These are phyloP conservation scores for Fusarium torulosum DNA, from an alignment of 2,329 filamentous ascomycete genomes.

Conservation along the genomic window DNA sequence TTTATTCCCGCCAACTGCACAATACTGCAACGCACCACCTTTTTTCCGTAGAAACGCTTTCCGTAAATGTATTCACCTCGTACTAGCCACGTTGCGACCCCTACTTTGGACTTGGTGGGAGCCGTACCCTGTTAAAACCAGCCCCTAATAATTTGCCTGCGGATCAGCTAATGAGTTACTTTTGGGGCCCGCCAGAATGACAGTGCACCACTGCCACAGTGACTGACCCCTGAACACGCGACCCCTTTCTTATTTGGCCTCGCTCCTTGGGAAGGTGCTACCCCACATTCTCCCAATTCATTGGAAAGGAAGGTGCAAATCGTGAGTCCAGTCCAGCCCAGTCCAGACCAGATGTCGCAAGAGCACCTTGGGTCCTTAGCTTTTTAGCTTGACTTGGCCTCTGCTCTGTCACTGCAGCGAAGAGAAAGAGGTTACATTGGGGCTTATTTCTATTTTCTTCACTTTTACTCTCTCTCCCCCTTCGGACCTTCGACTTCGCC, in stretches of 20 bases:
- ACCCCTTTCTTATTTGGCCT: conserved; percentile 45
- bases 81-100: conserved; percentile 18
- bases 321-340: conserved; percentile 13
- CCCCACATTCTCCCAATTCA: conserved; percentile 36
- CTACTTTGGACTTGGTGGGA: conserved; percentile 1
- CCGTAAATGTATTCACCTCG: neutral
- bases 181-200: neutral
- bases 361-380: conserved; percentile 1
- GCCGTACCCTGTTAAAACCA: conserved; percentile 15
- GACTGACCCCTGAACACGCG: conserved; percentile 39
- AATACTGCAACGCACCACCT: conserved; percentile 8
- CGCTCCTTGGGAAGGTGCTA: conserved; percentile 7
- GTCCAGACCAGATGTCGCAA: conserved; percentile 23
- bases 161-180: conserved; percentile 16
- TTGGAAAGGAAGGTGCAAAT: conserved; percentile 23
- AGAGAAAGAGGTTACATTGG: neutral
- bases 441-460: conserved; percentile 15
- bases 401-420: neutral
- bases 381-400: neutral
- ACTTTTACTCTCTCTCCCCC: neutral
- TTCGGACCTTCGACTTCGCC: neutral
- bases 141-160: conserved; percentile 24
- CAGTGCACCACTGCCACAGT: conserved; percentile 1
- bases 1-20: conserved; percentile 6
- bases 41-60: neutral